A percentile compares a stretch with the other conserved stretches of the same genome.
Evolutionary conservation across 441 rosid genomes (phyloP).

Genomic region (Euphorbia corollata): DNA sequence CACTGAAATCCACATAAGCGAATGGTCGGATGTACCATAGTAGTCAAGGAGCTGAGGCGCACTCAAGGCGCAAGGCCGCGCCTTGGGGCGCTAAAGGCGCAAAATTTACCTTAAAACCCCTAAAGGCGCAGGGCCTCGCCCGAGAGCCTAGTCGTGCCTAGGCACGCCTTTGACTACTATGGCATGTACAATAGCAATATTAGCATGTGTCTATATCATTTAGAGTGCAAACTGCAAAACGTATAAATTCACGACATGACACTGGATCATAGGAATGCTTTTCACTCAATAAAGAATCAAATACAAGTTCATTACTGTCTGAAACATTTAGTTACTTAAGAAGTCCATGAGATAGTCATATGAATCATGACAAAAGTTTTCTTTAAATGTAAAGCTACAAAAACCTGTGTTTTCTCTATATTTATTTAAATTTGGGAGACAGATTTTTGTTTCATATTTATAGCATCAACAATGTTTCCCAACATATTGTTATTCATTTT

Average conservation of each 20-base stretch:
- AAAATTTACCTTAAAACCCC: no score
- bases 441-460: background rate
- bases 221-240: background rate
- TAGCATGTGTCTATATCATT: background rate
- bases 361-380: background rate
- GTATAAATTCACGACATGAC: background rate
- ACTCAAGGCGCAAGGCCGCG: no score
- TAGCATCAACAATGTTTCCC: background rate
- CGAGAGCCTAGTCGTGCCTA: no score
- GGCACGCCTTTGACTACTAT: background rate
- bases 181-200: background rate
- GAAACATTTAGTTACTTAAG: background rate
- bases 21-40: no score
- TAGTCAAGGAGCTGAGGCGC: no score
- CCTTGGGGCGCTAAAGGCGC: no score
- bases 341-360: background rate
- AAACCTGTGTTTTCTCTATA: background rate
- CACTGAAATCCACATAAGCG: background rate
- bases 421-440: background rate
- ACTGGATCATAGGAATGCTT: background rate
- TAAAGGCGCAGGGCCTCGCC: no score
- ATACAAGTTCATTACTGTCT: background rate
- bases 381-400: background rate
- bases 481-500: slow-evolving; percentile 7
- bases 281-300: background rate